Percentiles rank a stretch among this genome's conserved stretches.
These are phyloP conservation scores for Barbarea vulgaris DNA, from an alignment of 345 rosid species.

Conservation along the genomic window DNA sequence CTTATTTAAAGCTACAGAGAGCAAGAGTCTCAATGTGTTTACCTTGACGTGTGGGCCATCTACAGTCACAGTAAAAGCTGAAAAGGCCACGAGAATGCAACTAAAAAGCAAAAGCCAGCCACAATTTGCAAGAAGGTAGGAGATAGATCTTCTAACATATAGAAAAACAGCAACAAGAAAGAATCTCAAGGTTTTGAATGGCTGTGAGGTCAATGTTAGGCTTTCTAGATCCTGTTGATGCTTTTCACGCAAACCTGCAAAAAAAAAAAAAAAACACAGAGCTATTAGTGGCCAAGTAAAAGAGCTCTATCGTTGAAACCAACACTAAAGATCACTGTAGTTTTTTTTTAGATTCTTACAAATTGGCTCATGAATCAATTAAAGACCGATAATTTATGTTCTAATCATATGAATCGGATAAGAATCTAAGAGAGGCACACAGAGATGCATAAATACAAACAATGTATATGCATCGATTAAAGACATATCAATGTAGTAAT, in stretches of 20 bases:
- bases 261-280: not conserved
- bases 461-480: slow-evolving; percentile 15
- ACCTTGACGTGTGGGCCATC: slow-evolving; percentile 83
- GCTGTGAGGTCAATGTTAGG: slow-evolving; percentile 66
- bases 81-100: slow-evolving; percentile 42
- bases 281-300: slow-evolving; percentile 1
- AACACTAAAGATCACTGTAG: not conserved
- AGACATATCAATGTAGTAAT: not conserved
- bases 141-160: slow-evolving; percentile 50
- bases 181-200: slow-evolving; percentile 67
- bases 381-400: not conserved
- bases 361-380: slow-evolving; percentile 9
- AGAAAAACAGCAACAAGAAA: slow-evolving; percentile 61
- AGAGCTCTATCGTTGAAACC: not conserved
- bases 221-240: slow-evolving; percentile 46
- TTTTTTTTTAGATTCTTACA: not conserved
- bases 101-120: slow-evolving; percentile 63
- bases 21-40: slow-evolving; percentile 24
- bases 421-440: not conserved
- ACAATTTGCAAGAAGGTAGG: slow-evolving; percentile 59
- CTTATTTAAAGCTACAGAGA: slow-evolving; percentile 1
- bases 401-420: not conserved
- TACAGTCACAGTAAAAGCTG: slow-evolving; percentile 56
- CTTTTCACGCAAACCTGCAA: slow-evolving; percentile 42
- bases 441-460: not conserved